Evolutionary conservation across 768 basidiomycete genomes (phyloP).

Genomic region (Sporobolomyces phaffii): DNA sequence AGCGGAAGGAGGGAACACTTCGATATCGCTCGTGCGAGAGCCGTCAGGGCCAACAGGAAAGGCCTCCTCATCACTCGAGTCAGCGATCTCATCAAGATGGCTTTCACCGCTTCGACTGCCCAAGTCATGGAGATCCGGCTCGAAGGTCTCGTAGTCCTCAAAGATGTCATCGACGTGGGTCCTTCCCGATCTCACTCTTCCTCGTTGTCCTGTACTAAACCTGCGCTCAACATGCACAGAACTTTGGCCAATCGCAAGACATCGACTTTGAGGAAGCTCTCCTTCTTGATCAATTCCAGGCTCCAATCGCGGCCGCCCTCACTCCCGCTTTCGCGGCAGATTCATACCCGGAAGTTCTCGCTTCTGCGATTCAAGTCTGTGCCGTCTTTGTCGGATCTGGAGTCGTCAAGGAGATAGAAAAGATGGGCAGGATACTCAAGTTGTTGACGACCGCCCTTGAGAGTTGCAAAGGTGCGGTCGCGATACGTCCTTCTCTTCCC

Average conservation of each 20-base stretch:
- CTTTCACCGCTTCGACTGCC: conserved; percentile 92
- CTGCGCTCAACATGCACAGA: conserved; percentile 52
- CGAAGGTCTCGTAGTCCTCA: conserved; percentile 78
- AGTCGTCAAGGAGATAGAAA: conserved; percentile 75
- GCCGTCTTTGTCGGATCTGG: conserved; percentile 94
- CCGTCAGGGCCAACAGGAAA: conserved; percentile 44
- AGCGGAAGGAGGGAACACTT: conserved; percentile 78
- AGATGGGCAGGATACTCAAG: conserved; percentile 93
- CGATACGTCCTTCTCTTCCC: conserved; percentile 10
- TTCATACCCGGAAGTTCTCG: conserved; percentile 88
- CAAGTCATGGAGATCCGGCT: conserved; percentile 92
- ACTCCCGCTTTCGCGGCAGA: conserved; percentile 95
- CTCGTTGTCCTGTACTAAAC: neutral
- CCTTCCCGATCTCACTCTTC: neutral
- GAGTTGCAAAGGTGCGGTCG: conserved; percentile 68
- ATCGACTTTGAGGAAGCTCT: conserved; percentile 85
- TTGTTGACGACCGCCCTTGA: conserved; percentile 78
- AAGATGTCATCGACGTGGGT: conserved; percentile 82
- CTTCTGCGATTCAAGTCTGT: conserved; percentile 85
- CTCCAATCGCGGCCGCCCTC: conserved; percentile 92
- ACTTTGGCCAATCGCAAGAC: conserved; percentile 78
- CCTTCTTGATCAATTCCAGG: conserved; percentile 93
- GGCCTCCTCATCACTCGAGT: conserved; percentile 75
- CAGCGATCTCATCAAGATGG: conserved; percentile 92
- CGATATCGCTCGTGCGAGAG: conserved; percentile 61